Evolutionary conservation across 441 rosid species (phyloP).

Genomic region (Pelargonium cotyledonis): DNA sequence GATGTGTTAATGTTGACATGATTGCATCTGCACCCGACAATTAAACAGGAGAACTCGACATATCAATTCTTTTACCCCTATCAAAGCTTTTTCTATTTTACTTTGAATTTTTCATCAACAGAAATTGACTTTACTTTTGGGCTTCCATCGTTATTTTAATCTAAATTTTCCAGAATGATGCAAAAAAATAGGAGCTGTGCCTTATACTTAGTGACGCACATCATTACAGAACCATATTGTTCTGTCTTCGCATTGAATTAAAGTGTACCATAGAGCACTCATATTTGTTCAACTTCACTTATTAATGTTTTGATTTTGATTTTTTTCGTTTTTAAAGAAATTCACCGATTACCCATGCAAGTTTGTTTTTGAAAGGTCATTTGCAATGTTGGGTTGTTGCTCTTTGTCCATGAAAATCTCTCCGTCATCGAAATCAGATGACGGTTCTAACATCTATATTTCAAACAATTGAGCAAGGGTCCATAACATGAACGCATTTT

Average conservation of each 20-base stretch:
- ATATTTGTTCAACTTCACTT: neutral
- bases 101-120: slow-evolving; percentile 24
- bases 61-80: neutral
- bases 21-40: neutral
- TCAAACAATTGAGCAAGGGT: neutral
- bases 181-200: neutral
- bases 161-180: slow-evolving; percentile 9
- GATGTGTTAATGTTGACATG: no score
- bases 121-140: slow-evolving; percentile 17
- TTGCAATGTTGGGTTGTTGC: neutral
- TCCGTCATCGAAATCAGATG: neutral
- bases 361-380: neutral
- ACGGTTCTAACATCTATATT: neutral
- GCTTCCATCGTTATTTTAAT: slow-evolving; percentile 2
- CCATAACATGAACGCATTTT: no score
- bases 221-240: slow-evolving; percentile 18
- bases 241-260: slow-evolving; percentile 11
- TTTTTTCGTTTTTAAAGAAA: neutral
- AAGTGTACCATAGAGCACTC: neutral
- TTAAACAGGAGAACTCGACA: neutral
- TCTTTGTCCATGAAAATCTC: neutral
- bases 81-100: neutral
- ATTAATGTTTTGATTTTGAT: neutral
- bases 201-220: slow-evolving; percentile 10
- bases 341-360: neutral